A percentile compares a stretch with the other conserved stretches of the same genome.
Conservation (phyloP, 2,329 filamentous ascomycete species). For the Chalara sp. region DNA sequence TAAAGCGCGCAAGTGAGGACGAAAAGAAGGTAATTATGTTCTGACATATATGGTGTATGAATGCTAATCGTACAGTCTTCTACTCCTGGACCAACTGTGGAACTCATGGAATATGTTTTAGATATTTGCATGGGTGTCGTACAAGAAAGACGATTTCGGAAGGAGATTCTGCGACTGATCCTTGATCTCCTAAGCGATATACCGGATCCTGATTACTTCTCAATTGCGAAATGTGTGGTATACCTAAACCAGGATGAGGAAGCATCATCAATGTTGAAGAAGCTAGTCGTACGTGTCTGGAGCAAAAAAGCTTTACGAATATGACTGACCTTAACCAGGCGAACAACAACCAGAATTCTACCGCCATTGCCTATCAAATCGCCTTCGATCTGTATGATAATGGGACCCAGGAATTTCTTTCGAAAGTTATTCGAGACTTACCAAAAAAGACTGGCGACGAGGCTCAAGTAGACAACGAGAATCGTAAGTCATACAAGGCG, state of each 20-base stretch:
- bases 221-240: constrained; percentile 95
- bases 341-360: constrained; percentile 69
- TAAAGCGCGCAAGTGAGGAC: constrained; percentile 81
- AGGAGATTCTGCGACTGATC: constrained; percentile 80
- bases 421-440: constrained; percentile 78
- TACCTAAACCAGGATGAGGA: constrained; percentile 90
- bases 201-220: constrained; percentile 90
- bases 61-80: not conserved
- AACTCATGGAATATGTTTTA: constrained; percentile 93
- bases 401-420: constrained; percentile 92
- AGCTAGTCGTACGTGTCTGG: constrained; percentile 51
- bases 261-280: constrained; percentile 77
- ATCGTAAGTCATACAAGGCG: constrained; percentile 18
- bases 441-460: constrained; percentile 45
- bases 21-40: constrained; percentile 49
- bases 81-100: constrained; percentile 62
- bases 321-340: constrained; percentile 25
- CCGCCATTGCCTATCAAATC: constrained; percentile 90
- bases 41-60: not conserved
- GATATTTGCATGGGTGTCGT: constrained; percentile 97
- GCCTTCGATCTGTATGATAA: constrained; percentile 98
- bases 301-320: not conserved
- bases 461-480: constrained; percentile 38
- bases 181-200: constrained; percentile 94
- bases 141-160: constrained; percentile 81